Evolutionary conservation across 345 rosid genomes (phyloP).

Genomic region (Eutrema heterophyllum): DNA sequence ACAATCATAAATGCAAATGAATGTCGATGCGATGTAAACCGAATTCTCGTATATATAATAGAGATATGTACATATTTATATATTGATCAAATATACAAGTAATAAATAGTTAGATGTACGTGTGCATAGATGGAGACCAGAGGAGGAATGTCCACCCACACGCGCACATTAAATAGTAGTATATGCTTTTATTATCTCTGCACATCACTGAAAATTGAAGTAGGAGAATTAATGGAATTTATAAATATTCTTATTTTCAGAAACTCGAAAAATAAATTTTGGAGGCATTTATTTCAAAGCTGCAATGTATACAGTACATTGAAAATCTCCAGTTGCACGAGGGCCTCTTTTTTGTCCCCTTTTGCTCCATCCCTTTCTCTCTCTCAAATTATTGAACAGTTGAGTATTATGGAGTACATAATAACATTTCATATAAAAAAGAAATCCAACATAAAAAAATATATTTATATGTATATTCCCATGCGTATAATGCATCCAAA

Average conservation of each 20-base stretch:
- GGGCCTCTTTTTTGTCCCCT: conserved; percentile 64
- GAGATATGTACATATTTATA: background rate
- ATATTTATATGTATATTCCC: conserved; percentile 1
- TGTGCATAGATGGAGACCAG: conserved; percentile 34
- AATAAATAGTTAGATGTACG: conserved; percentile 19
- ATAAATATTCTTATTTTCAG: background rate
- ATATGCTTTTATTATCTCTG: conserved; percentile 21
- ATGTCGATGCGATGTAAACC: conserved; percentile 2
- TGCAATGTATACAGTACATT: conserved; percentile 31
- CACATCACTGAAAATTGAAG: conserved; percentile 18
- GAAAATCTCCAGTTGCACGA: conserved; percentile 62
- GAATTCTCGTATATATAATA: background rate
- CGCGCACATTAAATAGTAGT: conserved; percentile 40
- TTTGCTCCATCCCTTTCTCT: conserved; percentile 28
- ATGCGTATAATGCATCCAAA: conserved; percentile 26
- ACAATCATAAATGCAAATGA: conserved; percentile 10
- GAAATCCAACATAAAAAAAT: background rate
- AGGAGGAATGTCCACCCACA: conserved; percentile 45
- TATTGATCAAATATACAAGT: background rate
- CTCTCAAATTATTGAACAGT: conserved; percentile 9
- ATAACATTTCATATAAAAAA: background rate
- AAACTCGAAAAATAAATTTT: background rate
- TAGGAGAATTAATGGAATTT: background rate
- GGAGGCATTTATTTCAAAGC: conserved; percentile 24
- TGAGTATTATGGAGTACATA: background rate